Conservation (phyloP, 108 stramenopile species). For the Epipyxis sp. region DNA sequence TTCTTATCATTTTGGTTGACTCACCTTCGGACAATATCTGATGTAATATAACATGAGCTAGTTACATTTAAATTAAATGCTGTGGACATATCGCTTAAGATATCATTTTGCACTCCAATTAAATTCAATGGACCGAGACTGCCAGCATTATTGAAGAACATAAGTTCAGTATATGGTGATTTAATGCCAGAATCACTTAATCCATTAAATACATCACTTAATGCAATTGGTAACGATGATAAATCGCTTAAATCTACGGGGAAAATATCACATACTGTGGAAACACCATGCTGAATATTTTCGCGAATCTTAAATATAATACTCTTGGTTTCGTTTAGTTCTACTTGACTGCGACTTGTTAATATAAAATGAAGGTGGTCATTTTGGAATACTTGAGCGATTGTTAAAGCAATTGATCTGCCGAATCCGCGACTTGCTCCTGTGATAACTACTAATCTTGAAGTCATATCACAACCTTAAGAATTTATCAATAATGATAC, state of each 20-base stretch:
- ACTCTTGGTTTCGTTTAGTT: not conserved
- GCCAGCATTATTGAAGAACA: constrained; percentile 56
- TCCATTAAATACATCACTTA: not conserved
- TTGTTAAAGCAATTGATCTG: constrained; percentile 41
- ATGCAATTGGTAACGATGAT: not conserved
- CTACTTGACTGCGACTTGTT: constrained; percentile 30
- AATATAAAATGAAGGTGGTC: constrained; percentile 41
- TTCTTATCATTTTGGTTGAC: too few relatives aligned
- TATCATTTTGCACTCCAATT: constrained; percentile 26
- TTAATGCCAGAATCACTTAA: not conserved
- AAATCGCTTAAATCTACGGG: constrained; percentile 29
- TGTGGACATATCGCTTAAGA: constrained; percentile 25
- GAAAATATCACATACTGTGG: constrained; percentile 15
- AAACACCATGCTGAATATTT: constrained; percentile 33
- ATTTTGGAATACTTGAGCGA: constrained; percentile 32
- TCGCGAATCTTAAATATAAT: constrained; percentile 38
- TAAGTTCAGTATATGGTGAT: too few relatives aligned
- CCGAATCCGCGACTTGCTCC: constrained; percentile 55
- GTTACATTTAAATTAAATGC: constrained; percentile 50
- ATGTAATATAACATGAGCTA: constrained; percentile 42
- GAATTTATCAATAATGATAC: too few relatives aligned
- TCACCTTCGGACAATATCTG: constrained; percentile 36
- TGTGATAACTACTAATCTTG: too few relatives aligned
- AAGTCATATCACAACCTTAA: too few relatives aligned
- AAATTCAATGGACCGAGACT: constrained; percentile 40